These are phyloP conservation scores for Emmonsiellopsis sp. DNA, from an alignment of 2,329 filamentous ascomycete species.

Conservation along the genomic window DNA sequence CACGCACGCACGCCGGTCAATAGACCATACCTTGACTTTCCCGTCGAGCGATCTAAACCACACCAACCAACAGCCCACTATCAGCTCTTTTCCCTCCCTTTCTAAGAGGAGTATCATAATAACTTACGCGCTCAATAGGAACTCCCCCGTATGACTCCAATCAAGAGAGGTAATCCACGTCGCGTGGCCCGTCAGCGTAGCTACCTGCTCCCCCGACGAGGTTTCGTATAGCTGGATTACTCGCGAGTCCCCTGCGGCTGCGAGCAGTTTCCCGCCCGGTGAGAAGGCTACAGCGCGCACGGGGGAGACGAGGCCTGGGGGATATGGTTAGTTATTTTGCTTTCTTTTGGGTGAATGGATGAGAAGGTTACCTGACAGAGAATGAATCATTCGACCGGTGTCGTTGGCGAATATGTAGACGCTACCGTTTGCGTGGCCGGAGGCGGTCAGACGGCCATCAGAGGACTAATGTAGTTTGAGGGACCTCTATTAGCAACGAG, in stretches of 20 bases:
- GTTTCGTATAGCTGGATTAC: slow-evolving; percentile 91
- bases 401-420: slow-evolving; percentile 95
- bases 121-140: slow-evolving; percentile 67
- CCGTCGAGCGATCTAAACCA: slow-evolving; percentile 64
- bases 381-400: slow-evolving; percentile 74
- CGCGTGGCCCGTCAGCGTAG: slow-evolving; percentile 67
- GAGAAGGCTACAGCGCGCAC: slow-evolving; percentile 83
- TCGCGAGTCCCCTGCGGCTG: slow-evolving; percentile 79
- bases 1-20: slow-evolving; percentile 74
- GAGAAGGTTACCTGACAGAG: slow-evolving; percentile 57
- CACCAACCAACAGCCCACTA: background rate
- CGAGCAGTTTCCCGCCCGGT: slow-evolving; percentile 72
- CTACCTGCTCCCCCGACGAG: slow-evolving; percentile 82
- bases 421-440: slow-evolving; percentile 83
- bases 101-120: background rate
- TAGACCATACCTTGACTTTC: slow-evolving; percentile 92
- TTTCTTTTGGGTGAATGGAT: background rate
- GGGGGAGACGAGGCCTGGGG: slow-evolving; percentile 68
- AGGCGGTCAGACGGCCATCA: slow-evolving; percentile 80
- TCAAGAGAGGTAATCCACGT: slow-evolving; percentile 88
- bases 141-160: slow-evolving; percentile 91
- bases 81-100: background rate
- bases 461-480: slow-evolving; percentile 38
- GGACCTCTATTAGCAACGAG: slow-evolving; percentile 9
- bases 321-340: slow-evolving; percentile 22